Conservation (phyloP, 768 basidiomycete species). For the Leccinum truebloodii region DNA sequence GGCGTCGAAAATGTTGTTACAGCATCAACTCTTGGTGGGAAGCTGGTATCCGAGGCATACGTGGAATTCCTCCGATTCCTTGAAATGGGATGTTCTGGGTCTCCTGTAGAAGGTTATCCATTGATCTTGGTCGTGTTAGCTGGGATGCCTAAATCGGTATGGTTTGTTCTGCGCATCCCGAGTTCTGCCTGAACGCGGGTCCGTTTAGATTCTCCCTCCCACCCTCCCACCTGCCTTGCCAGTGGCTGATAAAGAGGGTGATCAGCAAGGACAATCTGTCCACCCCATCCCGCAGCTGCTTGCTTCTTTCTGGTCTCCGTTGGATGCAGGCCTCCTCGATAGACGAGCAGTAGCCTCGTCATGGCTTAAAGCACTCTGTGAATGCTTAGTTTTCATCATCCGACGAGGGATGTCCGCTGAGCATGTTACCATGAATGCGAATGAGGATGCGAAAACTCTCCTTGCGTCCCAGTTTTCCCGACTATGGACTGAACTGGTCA, state of each 20-base stretch:
- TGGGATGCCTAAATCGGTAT: constrained; percentile 70
- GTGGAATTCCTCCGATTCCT: constrained; percentile 79
- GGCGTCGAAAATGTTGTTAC: constrained; percentile 31
- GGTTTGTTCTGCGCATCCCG: constrained; percentile 22
- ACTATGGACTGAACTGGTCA: constrained; percentile 50
- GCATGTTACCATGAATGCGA: constrained; percentile 5
- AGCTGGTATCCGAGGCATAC: constrained; percentile 49
- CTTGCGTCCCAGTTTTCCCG: constrained; percentile 46
- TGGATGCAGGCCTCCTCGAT: constrained; percentile 45
- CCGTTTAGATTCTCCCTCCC: constrained; percentile 22
- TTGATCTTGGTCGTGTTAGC: constrained; percentile 78
- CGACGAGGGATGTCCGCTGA: constrained; percentile 24
- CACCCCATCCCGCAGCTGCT: constrained; percentile 56
- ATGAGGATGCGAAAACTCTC: constrained; percentile 27
- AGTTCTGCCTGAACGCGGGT: not conserved
- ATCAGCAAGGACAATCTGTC: not conserved
- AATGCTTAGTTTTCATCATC: constrained; percentile 64
- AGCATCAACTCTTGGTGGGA: not conserved
- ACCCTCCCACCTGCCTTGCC: constrained; percentile 13
- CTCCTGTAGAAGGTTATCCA: constrained; percentile 80
- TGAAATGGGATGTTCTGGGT: constrained; percentile 73
- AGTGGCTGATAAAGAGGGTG: not conserved
- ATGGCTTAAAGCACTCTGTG: constrained; percentile 71
- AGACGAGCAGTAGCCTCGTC: constrained; percentile 37
- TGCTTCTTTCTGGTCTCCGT: constrained; percentile 79